Evolutionary conservation across 179 eudicot species (phyloP).

Genomic region (Gypsophila paniculata): DNA sequence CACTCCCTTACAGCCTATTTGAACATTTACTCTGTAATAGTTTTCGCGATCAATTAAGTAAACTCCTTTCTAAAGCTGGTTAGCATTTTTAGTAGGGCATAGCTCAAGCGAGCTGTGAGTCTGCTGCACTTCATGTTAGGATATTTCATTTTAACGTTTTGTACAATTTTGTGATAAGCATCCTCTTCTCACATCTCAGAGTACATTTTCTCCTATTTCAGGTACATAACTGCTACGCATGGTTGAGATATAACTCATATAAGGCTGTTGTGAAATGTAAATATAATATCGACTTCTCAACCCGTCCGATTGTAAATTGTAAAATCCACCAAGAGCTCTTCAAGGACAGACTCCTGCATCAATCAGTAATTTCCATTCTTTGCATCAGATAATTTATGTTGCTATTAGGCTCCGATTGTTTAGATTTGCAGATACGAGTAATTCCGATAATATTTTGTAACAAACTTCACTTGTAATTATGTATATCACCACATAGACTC

Average conservation of each 20-base stretch:
- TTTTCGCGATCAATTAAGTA: background rate
- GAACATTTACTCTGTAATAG: too few species aligned
- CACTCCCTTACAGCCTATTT: too few species aligned
- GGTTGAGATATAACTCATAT: background rate
- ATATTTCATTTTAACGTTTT: background rate
- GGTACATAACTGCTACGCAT: conserved; percentile 22
- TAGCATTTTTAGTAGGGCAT: background rate
- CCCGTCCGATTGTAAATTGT: conserved; percentile 16
- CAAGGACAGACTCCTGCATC: background rate
- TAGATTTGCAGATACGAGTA: background rate
- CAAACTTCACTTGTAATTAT: conserved; percentile 5
- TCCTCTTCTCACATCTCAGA: background rate
- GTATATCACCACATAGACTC: conserved; percentile 11
- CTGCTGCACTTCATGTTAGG: background rate
- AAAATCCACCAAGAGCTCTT: background rate
- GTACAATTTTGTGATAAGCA: background rate
- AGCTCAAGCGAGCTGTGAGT: background rate
- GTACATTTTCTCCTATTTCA: conserved; percentile 15
- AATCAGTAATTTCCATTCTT: background rate
- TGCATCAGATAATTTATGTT: background rate
- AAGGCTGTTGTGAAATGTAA: conserved; percentile 4
- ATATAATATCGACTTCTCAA: background rate
- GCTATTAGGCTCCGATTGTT: background rate
- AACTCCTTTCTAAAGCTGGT: background rate
- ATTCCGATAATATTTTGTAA: too few species aligned